Evolutionary conservation across 345 rosid genomes (phyloP).

Genomic region (Salix purpurea): DNA sequence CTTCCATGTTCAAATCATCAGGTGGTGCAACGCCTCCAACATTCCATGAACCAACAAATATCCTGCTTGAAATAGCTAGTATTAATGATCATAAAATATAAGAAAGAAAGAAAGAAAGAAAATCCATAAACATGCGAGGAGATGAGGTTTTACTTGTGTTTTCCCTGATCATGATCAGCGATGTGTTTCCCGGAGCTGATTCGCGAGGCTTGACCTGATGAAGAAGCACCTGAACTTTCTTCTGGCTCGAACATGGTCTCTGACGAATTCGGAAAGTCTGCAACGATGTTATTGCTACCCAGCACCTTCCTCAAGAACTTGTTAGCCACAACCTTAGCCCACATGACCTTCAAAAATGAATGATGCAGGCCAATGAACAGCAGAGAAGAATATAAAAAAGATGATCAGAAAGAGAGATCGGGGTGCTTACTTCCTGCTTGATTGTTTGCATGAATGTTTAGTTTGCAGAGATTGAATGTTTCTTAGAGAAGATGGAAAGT

Average conservation of each 20-base stretch:
- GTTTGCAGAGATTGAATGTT: background rate
- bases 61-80: constrained; percentile 7
- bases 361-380: background rate
- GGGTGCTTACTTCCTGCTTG: background rate
- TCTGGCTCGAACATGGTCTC: background rate
- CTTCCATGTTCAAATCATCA: constrained; percentile 21
- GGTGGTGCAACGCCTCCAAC: constrained; percentile 35
- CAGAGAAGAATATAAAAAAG: background rate
- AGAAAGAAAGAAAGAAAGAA: background rate
- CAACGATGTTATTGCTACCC: background rate
- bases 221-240: background rate
- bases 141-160: background rate
- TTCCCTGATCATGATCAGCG: background rate
- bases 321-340: background rate
- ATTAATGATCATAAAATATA: background rate
- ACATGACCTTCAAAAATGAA: background rate
- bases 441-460: background rate
- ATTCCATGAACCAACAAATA: constrained; percentile 44
- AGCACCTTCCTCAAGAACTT: background rate
- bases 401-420: background rate
- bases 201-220: background rate
- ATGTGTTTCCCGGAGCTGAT: background rate
- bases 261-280: background rate
- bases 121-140: background rate
- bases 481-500: background rate